Percentiles rank a stretch among this genome's conserved stretches.
Conservation (phyloP, 306 rosid species). For the Citrullus colocynthis region DNA sequence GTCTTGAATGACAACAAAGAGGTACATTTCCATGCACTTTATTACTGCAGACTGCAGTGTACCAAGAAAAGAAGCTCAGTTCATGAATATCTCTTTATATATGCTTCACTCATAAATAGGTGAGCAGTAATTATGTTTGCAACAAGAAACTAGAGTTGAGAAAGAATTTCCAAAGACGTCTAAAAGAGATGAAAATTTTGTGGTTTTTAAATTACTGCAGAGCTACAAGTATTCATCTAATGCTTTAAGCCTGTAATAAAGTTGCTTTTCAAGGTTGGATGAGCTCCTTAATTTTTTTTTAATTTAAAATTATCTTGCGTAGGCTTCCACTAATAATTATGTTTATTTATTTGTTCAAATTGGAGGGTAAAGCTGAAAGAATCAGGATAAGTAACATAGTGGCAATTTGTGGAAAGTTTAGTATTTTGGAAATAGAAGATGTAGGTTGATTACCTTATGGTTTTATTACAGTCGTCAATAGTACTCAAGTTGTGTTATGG, state of each 20-base stretch:
- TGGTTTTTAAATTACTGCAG: not conserved
- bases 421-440: no score
- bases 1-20: constrained; percentile 52
- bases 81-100: not conserved
- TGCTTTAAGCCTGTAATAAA: not conserved
- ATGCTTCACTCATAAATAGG: not conserved
- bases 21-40: constrained; percentile 23
- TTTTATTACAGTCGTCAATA: not conserved
- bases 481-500: not conserved
- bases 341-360: not conserved
- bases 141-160: not conserved
- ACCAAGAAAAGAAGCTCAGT: not conserved
- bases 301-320: not conserved
- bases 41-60: not conserved
- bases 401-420: not conserved
- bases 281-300: not conserved
- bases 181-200: not conserved
- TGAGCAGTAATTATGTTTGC: not conserved
- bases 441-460: not conserved
- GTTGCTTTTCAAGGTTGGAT: not conserved
- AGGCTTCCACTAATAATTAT: not conserved
- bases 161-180: not conserved
- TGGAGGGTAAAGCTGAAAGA: not conserved
- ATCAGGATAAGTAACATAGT: not conserved
- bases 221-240: not conserved